phyloP scores from a whole-genome alignment of 148 eudicot genomes.

The Spergularia bocconei region DNA sequence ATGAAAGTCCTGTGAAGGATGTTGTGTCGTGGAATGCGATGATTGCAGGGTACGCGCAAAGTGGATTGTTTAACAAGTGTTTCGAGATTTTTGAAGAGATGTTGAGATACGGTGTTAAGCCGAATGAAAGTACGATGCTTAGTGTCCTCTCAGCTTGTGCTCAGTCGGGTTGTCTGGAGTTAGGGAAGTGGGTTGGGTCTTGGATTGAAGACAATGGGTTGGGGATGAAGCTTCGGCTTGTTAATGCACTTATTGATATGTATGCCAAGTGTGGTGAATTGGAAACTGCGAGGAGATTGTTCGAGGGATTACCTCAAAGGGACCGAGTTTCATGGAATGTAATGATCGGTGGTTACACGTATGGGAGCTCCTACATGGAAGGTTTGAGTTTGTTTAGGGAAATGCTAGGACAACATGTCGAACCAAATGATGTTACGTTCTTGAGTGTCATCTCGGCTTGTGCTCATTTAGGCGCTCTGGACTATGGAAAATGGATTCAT shows the following conservation, averaged over 20 bases:
- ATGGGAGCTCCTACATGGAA: conserved; percentile 39
- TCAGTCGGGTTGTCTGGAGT: conserved; percentile 37
- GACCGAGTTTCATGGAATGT: conserved; percentile 61
- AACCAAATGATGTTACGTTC: conserved; percentile 53
- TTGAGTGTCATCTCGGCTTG: conserved; percentile 53
- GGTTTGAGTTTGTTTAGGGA: conserved; percentile 46
- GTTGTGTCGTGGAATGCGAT: conserved; percentile 73
- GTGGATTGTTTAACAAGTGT: conserved; percentile 32
- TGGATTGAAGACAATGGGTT: conserved; percentile 37
- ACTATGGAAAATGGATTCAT: conserved; percentile 67
- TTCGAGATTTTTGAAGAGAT: conserved; percentile 47
- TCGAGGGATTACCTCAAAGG: conserved; percentile 39
- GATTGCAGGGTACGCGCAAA: conserved; percentile 56
- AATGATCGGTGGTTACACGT: conserved; percentile 59
- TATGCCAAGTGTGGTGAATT: conserved; percentile 56
- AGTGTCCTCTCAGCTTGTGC: conserved; percentile 57
- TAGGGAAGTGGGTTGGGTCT: conserved; percentile 41
- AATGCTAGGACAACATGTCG: conserved; percentile 37
- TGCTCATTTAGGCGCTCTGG: conserved; percentile 56
- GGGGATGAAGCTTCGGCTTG: conserved; percentile 27
- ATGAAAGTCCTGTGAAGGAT: conserved; percentile 58
- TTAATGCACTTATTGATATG: conserved; percentile 56
- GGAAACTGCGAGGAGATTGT: conserved; percentile 39
- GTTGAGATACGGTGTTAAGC: conserved; percentile 31
- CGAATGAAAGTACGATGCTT: conserved; percentile 44